Conservation (phyloP, 495 filamentous ascomycete species). For the Neurospora pannonica region DNA sequence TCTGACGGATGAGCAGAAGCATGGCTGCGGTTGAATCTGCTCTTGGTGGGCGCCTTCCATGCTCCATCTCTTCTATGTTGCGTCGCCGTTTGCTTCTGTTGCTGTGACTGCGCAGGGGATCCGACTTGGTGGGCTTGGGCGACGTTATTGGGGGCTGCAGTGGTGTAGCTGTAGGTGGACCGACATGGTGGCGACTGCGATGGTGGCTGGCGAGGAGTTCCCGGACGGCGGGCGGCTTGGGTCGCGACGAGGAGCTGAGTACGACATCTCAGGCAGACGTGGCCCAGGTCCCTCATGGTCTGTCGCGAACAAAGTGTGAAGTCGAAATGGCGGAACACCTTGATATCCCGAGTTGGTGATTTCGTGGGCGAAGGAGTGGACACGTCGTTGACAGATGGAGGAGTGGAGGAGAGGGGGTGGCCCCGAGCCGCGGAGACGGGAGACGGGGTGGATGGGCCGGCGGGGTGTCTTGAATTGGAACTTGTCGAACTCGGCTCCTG, state of each 20-base stretch:
- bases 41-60: neutral
- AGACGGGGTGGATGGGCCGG: neutral
- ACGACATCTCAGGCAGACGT: constrained; percentile 22
- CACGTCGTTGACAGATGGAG: neutral
- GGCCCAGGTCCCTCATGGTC: constrained; percentile 18
- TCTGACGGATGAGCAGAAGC: neutral
- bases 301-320: neutral
- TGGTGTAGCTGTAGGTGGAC: neutral
- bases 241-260: constrained; percentile 6
- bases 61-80: neutral
- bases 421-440: neutral
- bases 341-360: neutral
- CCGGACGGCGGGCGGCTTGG: neutral
- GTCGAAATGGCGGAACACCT: neutral
- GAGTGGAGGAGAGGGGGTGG: neutral
- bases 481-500: neutral
- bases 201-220: neutral
- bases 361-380: neutral
- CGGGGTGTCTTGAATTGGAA: neutral
- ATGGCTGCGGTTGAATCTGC: neutral
- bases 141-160: neutral
- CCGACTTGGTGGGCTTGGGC: neutral
- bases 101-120: neutral
- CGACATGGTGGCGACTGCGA: neutral
- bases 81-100: neutral